Percentiles rank a stretch among this genome's conserved stretches.
phyloP scores from a whole-genome alignment of 768 basidiomycete genomes.

The Russula earlei region DNA sequence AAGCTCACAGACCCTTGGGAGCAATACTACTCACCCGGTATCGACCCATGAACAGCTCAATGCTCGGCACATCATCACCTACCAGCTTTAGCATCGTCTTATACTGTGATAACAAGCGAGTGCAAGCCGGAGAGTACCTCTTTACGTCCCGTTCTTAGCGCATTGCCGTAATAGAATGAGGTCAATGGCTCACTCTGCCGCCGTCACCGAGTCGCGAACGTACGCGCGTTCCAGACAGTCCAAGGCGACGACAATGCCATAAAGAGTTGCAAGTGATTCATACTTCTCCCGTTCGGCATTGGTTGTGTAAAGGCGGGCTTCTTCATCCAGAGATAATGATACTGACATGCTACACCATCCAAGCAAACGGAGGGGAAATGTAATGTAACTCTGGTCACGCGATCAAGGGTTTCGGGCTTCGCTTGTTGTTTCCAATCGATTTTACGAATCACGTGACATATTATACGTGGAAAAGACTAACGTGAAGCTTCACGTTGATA shows the following conservation, averaged over 20 bases:
- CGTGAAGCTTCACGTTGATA: no score
- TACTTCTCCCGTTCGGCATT: constrained; percentile 86
- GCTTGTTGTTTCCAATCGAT: no score
- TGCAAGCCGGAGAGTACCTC: constrained; percentile 97
- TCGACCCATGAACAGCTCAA: constrained; percentile 86
- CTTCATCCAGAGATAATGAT: constrained; percentile 71
- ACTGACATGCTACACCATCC: constrained; percentile 27
- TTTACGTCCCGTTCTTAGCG: constrained; percentile 29
- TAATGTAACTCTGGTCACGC: no score
- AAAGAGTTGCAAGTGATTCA: constrained; percentile 82
- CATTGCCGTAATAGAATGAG: constrained; percentile 16
- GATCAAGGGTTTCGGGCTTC: no score
- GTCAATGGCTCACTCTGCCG: constrained; percentile 64
- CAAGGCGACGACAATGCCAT: constrained; percentile 81
- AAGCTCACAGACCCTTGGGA: not conserved
- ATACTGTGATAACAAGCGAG: constrained; percentile 88
- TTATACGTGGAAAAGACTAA: no score
- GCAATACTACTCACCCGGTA: constrained; percentile 41
- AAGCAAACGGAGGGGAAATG: no score
- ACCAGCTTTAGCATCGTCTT: constrained; percentile 97
- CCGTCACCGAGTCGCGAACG: constrained; percentile 84
- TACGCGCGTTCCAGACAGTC: constrained; percentile 96
- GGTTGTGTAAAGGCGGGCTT: constrained; percentile 77
- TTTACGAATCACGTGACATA: no score
- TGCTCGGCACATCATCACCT: constrained; percentile 71